Evolutionary conservation across 2,329 filamentous ascomycete species (phyloP).

Genomic region (Ascocoryne sarcoides): DNA sequence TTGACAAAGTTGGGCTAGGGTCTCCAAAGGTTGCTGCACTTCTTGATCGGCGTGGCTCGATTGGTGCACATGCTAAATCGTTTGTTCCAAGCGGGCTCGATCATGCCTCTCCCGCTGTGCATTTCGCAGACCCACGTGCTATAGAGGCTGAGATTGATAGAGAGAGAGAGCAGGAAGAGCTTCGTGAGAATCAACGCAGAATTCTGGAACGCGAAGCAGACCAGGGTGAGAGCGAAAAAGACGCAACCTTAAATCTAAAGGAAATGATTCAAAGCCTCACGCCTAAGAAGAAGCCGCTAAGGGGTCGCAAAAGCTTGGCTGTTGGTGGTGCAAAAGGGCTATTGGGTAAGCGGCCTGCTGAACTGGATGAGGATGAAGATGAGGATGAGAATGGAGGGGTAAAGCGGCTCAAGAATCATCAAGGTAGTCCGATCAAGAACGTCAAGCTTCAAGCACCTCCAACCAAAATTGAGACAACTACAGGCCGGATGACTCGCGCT

Average conservation of each 20-base stretch:
- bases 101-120: conserved; percentile 38
- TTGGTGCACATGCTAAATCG: conserved; percentile 54
- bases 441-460: conserved; percentile 61
- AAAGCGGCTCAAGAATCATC: conserved; percentile 63
- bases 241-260: conserved; percentile 58
- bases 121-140: conserved; percentile 58
- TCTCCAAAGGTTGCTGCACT: conserved; percentile 66
- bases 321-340: conserved; percentile 66
- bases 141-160: conserved; percentile 56
- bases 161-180: conserved; percentile 52
- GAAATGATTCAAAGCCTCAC: conserved; percentile 73
- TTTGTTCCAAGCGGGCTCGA: conserved; percentile 48
- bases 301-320: conserved; percentile 66
- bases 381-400: conserved; percentile 51
- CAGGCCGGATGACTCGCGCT: conserved; percentile 48
- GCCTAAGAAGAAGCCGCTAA: conserved; percentile 60
- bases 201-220: conserved; percentile 46
- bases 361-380: conserved; percentile 58
- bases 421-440: conserved; percentile 70
- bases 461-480: conserved; percentile 55
- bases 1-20: conserved; percentile 62
- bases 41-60: conserved; percentile 61
- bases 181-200: conserved; percentile 49
- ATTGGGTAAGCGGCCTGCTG: conserved; percentile 63
- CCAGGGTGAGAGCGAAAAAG: conserved; percentile 43